phyloP scores from a whole-genome alignment of 2,329 filamentous ascomycete species.

The Pseudogymnoascus sp. region DNA sequence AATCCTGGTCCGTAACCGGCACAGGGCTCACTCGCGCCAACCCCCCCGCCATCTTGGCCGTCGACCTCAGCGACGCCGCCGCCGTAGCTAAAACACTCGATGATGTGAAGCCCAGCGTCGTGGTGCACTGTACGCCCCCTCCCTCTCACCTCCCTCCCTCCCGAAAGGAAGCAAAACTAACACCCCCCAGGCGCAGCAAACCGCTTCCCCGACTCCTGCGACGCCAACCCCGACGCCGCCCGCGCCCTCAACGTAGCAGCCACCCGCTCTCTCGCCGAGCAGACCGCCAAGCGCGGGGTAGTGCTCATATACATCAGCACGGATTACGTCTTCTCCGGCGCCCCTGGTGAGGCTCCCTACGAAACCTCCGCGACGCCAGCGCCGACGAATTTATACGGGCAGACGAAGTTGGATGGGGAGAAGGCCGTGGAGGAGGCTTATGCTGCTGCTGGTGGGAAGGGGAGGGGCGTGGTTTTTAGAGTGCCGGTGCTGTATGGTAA shows the following conservation, averaged over 20 bases:
- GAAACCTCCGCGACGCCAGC: conserved; percentile 51
- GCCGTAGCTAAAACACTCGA: conserved; percentile 45
- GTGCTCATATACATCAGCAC: conserved; percentile 73
- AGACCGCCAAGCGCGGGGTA: conserved; percentile 53
- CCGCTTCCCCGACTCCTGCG: conserved; percentile 78
- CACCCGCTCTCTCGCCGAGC: conserved; percentile 54
- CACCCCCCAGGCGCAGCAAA: conserved; percentile 64
- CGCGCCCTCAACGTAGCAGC: conserved; percentile 66
- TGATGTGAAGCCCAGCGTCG: conserved; percentile 55
- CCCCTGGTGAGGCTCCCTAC: conserved; percentile 76
- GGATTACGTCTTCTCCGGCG: conserved; percentile 71
- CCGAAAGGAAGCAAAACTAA: background rate
- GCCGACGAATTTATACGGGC: conserved; percentile 73
- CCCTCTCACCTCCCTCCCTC: too few relatives aligned
- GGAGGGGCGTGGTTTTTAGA: conserved; percentile 60
- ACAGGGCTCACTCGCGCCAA: conserved; percentile 67
- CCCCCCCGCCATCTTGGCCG: conserved; percentile 52
- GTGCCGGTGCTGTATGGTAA: conserved; percentile 80
- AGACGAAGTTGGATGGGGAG: conserved; percentile 65
- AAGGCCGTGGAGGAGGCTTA: conserved; percentile 59
- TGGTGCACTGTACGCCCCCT: conserved; percentile 65
- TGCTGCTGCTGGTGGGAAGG: conserved; percentile 37
- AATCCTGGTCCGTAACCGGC: conserved; percentile 62
- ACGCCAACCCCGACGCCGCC: conserved; percentile 68
- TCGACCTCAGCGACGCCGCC: conserved; percentile 25